These are phyloP conservation scores for Coemansia sp. DNA, from an alignment of 192 early-diverging fungal species.

Conservation along the genomic window DNA sequence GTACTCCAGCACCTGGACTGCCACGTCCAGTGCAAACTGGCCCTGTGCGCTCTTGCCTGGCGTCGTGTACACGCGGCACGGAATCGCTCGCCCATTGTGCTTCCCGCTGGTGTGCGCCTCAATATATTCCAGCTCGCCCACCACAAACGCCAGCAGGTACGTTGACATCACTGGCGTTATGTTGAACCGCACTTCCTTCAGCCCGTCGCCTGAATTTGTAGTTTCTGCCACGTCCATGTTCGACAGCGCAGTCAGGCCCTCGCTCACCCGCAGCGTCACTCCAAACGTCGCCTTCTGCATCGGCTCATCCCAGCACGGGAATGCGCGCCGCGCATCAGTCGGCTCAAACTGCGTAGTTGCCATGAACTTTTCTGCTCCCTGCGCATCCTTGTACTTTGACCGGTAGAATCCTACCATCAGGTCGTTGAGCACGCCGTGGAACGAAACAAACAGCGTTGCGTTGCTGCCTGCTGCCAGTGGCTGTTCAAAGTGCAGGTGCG, in stretches of 20 bases:
- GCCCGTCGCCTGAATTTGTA: conserved; percentile 39
- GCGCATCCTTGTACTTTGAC: conserved; percentile 64
- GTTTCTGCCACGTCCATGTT: conserved; percentile 61
- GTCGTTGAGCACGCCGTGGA: conserved; percentile 72
- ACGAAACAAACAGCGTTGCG: conserved; percentile 57
- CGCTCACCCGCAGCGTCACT: conserved; percentile 59
- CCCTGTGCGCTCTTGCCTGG: conserved; percentile 61
- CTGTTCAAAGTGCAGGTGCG: conserved; percentile 61
- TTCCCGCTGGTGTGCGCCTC: conserved; percentile 47
- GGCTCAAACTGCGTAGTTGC: conserved; percentile 91
- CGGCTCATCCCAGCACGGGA: conserved; percentile 99
- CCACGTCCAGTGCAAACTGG: conserved; percentile 68
- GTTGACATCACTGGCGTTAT: conserved; percentile 78
- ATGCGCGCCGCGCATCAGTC: conserved; percentile 74
- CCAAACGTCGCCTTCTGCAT: conserved; percentile 88
- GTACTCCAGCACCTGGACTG: conserved; percentile 65
- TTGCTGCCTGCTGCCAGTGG: conserved; percentile 52
- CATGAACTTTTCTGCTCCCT: conserved; percentile 66
- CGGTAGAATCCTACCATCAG: conserved; percentile 96
- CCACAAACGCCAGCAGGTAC: conserved; percentile 72
- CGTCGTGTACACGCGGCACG: conserved; percentile 66
- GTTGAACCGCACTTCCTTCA: conserved; percentile 63
- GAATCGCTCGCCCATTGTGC: conserved; percentile 52
- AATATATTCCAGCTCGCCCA: conserved; percentile 76
- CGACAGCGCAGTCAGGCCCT: conserved; percentile 61